These are phyloP conservation scores for Odonthalia washingtoniensis DNA, from an alignment of 31 red algal species.

Conservation along the genomic window DNA sequence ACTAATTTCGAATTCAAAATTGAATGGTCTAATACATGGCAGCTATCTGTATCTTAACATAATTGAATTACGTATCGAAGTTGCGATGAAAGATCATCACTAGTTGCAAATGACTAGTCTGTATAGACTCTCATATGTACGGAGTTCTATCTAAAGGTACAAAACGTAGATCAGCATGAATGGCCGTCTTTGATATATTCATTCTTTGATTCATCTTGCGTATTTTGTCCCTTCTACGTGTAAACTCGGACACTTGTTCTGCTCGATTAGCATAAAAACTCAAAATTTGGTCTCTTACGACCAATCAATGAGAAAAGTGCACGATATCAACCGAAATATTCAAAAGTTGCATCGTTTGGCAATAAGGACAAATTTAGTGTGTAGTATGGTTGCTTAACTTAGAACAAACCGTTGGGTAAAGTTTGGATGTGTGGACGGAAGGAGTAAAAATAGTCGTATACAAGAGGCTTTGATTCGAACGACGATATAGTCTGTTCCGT, in stretches of 20 bases:
- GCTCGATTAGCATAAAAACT: background rate
- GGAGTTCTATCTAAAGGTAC: background rate
- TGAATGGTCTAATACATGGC: background rate
- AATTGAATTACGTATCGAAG: constrained; percentile 31
- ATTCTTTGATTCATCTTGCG: background rate
- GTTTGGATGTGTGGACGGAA: background rate
- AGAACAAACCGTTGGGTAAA: background rate
- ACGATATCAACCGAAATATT: background rate
- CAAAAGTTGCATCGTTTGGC: background rate
- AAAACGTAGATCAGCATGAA: background rate
- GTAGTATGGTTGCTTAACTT: background rate
- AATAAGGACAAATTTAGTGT: background rate
- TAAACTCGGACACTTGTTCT: background rate
- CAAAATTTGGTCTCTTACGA: background rate
- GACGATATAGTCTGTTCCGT: background rate
- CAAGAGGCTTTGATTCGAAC: background rate
- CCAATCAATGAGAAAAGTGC: background rate
- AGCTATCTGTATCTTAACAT: background rate
- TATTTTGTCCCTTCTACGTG: background rate
- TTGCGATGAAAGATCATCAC: constrained; percentile 31
- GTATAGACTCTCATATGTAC: constrained; percentile 10
- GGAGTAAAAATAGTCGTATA: background rate
- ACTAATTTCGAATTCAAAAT: background rate
- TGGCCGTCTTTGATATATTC: background rate
- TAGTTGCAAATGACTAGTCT: constrained; percentile 4